Base-by-base conservation (phyloP, 345 rosid genomes). In the Camelina laxa region DNA sequence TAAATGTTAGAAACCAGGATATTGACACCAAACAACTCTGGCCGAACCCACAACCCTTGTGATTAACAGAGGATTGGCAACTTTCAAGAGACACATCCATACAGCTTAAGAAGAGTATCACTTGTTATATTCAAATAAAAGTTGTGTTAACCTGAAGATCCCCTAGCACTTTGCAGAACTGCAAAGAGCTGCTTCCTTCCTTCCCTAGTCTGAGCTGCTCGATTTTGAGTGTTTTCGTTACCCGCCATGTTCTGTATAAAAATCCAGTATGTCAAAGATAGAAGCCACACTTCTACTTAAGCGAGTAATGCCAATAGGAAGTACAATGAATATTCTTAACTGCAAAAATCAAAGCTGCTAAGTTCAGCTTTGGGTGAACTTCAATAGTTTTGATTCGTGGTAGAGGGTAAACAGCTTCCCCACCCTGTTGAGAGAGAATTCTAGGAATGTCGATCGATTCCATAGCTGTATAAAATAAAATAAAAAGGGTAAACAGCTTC, bases 171-270 rank as follows among this genome's bases (percentile, higher is more conserved):
- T 83, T 95, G 99, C 82, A 95, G 79, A 80, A 95, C 96, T 58
- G 98, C 88, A 85, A 95, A 95, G 31, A 95, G 99, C 72, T 90
- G 99, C 71, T 92, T 95, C 84, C 99, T 89, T 76, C 97, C 99
- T 80, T 89, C 99, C 80, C 94, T 87, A 39, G 97, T 87, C 82
- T 86, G 86, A 75, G 97, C 79, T 59, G 97, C 90, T 75, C 89
- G 88, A 71, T 84, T 90, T 85, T 87, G 91, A 59, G 80, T 74
- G 82, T 85, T 86, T 53, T 87, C 97, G 67, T 77, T 62, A 36
- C 90, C 84, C 48, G 76, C 72, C 80, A 87, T 67, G 82, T 82
- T 87, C 99, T 95, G 88, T 67, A 80, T 79, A 4, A 71, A 49
- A 65, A 58, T 20, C 19, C 57, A 70, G 56, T 30, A 71, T 50